Evolutionary conservation across 2,329 filamentous ascomycete genomes (phyloP), one percentile per base, ranked within the genome.

Genomic region (Tetracladium maxilliforme): DNA sequence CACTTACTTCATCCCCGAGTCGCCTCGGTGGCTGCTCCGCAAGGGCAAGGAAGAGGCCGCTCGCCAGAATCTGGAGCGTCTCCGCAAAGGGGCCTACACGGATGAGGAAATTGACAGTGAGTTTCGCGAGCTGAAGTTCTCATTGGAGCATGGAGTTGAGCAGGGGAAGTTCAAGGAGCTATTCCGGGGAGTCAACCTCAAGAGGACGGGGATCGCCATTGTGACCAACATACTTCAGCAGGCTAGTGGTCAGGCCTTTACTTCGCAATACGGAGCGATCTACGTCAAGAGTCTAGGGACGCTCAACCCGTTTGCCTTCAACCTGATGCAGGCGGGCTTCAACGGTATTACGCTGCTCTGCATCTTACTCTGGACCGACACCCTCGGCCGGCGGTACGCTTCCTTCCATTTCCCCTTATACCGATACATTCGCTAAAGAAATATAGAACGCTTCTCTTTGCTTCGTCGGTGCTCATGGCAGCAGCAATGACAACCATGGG

Each of bases 401-500:
- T 19, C 12, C 16, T 23, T 13, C 25, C 16, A 31, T 20, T 24
- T 36, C 19, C 16, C 34, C 17, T 25, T 37, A 3, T 33, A 24
- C 18, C 18, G 18, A 19, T 32, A 26, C 25, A 24, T 31, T 30
- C 28, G 30, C 11, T 28, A 31, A 4, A 26, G 31, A 19, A 22
- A 27, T 17, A 25, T 30, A 10, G 27, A 31, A 22, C 28, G 17
- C 24, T 42, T 24, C 34, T 48, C 7, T 28, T 47, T 7, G 27
- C 41, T 9, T 42, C 45, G 3, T 38, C 39, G 1, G 22, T 30
- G 8, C 20, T 51, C 9, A 49, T 51, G 23, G 34, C 38, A 2
- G 30, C 30, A 5, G 36, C 36, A 5, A 34, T 51, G 3, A 37
- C 52, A 11, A 42, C 44, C 6, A 52, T 54, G 48, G 51, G 46